Evolutionary conservation across 176 grass and related monocot genomes (phyloP).

Genomic region (Carex cristatella): DNA sequence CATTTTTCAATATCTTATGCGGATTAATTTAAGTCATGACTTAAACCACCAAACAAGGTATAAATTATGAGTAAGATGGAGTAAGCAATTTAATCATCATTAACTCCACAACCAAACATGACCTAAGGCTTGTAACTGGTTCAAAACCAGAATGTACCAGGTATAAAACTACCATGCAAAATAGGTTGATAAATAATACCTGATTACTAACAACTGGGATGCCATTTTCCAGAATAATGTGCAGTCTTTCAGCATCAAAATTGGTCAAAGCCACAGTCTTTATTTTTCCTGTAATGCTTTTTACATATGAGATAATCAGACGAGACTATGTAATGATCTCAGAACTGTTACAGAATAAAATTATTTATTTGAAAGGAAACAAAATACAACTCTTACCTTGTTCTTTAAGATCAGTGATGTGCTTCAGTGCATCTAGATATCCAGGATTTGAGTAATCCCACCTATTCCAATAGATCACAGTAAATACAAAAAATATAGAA

Average conservation of each 20-base stretch:
- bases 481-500: neutral
- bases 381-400: constrained; percentile 51
- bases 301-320: constrained; percentile 12
- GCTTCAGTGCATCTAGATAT: constrained; percentile 91
- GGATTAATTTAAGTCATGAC: too few relatives aligned
- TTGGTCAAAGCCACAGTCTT: constrained; percentile 70
- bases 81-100: too few relatives aligned
- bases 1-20: too few relatives aligned
- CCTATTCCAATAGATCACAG: constrained; percentile 33
- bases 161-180: neutral
- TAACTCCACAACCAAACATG: too few relatives aligned
- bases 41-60: too few relatives aligned
- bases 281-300: constrained; percentile 62
- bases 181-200: constrained; percentile 30
- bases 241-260: constrained; percentile 65
- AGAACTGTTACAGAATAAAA: neutral
- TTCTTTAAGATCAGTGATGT: constrained; percentile 88
- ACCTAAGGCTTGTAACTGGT: neutral
- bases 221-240: constrained; percentile 85
- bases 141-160: neutral
- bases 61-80: too few relatives aligned
- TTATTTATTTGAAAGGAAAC: neutral
- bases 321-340: constrained; percentile 3
- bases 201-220: constrained; percentile 94
- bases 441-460: constrained; percentile 95